phyloP scores from a whole-genome alignment of 2,329 filamentous ascomycete genomes.

The Chalaropsis ovoidea region DNA sequence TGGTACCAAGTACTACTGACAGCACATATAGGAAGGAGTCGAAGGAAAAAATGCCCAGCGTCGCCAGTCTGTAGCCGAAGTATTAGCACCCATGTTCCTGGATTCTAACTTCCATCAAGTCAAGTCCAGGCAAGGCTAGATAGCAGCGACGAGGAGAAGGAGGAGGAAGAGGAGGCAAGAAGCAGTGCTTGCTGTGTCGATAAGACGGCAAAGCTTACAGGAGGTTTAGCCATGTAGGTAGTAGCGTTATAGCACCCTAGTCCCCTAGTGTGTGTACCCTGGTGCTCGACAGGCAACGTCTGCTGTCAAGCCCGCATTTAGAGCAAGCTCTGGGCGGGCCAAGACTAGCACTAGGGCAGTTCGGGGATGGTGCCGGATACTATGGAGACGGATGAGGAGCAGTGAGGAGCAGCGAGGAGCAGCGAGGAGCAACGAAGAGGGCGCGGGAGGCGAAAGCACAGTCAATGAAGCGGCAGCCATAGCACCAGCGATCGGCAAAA shows the following conservation, averaged over 20 bases:
- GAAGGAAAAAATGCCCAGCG: neutral
- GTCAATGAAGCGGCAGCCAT: neutral
- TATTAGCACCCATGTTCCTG: neutral
- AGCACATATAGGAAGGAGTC: neutral
- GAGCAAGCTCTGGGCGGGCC: neutral
- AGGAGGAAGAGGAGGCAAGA: slow-evolving; percentile 2
- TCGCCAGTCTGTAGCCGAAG: neutral
- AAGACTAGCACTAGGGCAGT: neutral
- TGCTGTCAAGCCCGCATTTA: neutral
- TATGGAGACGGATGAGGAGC: neutral
- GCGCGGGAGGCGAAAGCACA: slow-evolving; percentile 2
- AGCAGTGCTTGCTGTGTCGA: neutral
- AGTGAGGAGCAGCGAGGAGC: neutral
- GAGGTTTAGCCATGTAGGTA: neutral
- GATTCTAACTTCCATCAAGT: neutral
- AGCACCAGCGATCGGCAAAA: neutral
- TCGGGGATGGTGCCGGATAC: neutral
- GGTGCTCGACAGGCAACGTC: neutral
- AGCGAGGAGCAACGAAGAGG: neutral
- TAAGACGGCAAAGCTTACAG: slow-evolving; percentile 13
- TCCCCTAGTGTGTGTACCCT: neutral
- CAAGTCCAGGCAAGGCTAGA: neutral
- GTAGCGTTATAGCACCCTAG: slow-evolving; percentile 8
- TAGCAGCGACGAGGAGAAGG: neutral
- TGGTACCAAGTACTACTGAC: too few relatives aligned